These are phyloP conservation scores for Kalmanozyma brasiliensis DNA, from an alignment of 1,284 basidiomycete species.

Conservation along the genomic window DNA sequence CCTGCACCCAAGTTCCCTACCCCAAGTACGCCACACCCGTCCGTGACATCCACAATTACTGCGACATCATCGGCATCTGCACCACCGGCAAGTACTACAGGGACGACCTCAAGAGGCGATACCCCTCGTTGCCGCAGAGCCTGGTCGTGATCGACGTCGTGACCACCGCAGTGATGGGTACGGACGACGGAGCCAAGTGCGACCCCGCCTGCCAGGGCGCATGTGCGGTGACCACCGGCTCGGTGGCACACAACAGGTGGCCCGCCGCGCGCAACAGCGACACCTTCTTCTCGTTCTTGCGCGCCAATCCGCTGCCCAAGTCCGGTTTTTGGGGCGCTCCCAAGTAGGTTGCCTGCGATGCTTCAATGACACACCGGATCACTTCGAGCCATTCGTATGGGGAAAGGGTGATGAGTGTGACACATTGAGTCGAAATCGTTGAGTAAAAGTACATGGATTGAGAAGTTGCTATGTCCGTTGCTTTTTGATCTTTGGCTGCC, in stretches of 20 bases:
- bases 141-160: constrained; percentile 20
- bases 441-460: neutral
- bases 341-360: neutral
- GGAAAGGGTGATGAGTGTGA: too few species aligned
- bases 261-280: constrained; percentile 11
- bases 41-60: constrained; percentile 31
- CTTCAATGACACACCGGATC: neutral
- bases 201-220: constrained; percentile 20
- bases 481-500: constrained; percentile 18
- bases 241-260: constrained; percentile 9
- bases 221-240: constrained; percentile 11
- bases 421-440: neutral
- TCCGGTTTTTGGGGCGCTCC: constrained; percentile 23
- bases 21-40: constrained; percentile 27
- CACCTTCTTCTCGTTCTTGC: constrained; percentile 28
- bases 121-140: constrained; percentile 19
- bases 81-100: constrained; percentile 26
- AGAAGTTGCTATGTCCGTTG: constrained; percentile 9
- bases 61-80: constrained; percentile 32
- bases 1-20: constrained; percentile 24
- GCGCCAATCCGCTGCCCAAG: constrained; percentile 16
- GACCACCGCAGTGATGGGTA: constrained; percentile 14
- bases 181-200: constrained; percentile 11
- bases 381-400: neutral
- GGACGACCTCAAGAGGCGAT: constrained; percentile 23